Conservation (phyloP, 305 asterid genomes). For the Rubia occidens region DNA sequence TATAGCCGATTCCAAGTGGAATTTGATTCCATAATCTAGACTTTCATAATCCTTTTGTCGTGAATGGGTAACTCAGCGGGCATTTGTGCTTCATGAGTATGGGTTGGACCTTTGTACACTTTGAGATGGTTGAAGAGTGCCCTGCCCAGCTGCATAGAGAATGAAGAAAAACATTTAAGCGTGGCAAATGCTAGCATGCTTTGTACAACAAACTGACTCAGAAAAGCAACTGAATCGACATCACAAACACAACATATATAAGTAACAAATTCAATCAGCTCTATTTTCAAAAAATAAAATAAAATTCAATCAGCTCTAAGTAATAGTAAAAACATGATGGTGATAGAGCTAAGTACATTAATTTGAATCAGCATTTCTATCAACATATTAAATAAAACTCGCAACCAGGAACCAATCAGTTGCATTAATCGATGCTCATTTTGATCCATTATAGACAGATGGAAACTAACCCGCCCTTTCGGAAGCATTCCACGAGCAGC, state of each 20-base stretch:
- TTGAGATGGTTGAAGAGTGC: slow-evolving; percentile 73
- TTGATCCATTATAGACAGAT: background rate
- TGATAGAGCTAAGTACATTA: background rate
- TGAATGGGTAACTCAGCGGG: slow-evolving; percentile 69
- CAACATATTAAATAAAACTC: background rate
- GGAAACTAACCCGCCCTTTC: slow-evolving; percentile 67
- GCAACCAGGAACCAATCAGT: background rate
- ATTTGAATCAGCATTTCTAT: background rate
- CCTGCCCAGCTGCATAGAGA: slow-evolving; percentile 75
- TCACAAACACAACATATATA: background rate
- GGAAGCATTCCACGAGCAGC: slow-evolving; percentile 99
- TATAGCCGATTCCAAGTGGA: slow-evolving; percentile 8
- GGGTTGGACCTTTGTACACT: slow-evolving; percentile 83
- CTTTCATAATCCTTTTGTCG: slow-evolving; percentile 74
- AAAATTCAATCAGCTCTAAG: background rate
- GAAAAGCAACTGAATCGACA: background rate
- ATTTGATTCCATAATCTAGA: slow-evolving; percentile 21
- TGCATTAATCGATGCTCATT: background rate
- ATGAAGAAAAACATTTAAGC: slow-evolving; percentile 16
- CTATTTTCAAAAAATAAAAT: too few relatives aligned
- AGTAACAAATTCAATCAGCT: background rate
- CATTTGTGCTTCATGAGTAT: slow-evolving; percentile 87
- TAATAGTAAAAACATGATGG: background rate
- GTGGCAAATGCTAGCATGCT: background rate
- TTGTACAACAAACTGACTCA: background rate